A percentile compares a stretch with the other conserved stretches of the same genome.
Evolutionary conservation across 2,329 filamentous ascomycete species (phyloP).

Genomic region (Plectosphaerella sp.): DNA sequence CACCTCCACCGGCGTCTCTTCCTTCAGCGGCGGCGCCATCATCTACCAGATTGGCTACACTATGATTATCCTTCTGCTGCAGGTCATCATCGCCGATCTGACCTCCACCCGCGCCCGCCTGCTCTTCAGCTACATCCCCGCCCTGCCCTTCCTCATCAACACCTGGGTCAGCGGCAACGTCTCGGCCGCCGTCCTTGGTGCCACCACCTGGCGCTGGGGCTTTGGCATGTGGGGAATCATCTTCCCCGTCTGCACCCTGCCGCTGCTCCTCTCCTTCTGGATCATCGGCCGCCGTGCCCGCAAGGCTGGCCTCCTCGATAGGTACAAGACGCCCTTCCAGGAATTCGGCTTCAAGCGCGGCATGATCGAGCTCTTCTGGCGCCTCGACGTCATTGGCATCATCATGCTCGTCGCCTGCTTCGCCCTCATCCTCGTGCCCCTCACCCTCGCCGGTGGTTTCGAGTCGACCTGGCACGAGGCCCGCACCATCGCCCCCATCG

Average conservation of each 20-base stretch:
- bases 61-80: slow-evolving; percentile 49
- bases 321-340: slow-evolving; percentile 27
- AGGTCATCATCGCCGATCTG: slow-evolving; percentile 57
- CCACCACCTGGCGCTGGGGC: slow-evolving; percentile 57
- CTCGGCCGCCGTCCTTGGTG: slow-evolving; percentile 40
- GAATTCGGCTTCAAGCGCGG: slow-evolving; percentile 25
- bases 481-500: slow-evolving; percentile 37
- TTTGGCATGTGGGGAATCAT: slow-evolving; percentile 62
- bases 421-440: slow-evolving; percentile 37
- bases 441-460: slow-evolving; percentile 41
- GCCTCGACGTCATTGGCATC: slow-evolving; percentile 39
- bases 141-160: slow-evolving; percentile 55
- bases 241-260: slow-evolving; percentile 45
- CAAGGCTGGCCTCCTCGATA: slow-evolving; percentile 39
- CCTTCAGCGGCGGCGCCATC: slow-evolving; percentile 49
- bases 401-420: slow-evolving; percentile 41
- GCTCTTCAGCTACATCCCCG: slow-evolving; percentile 59
- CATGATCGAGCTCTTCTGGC: slow-evolving; percentile 38
- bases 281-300: slow-evolving; percentile 48
- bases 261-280: slow-evolving; percentile 48
- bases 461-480: slow-evolving; percentile 29
- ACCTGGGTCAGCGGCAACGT: slow-evolving; percentile 61
- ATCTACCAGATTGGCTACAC: slow-evolving; percentile 58
- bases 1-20: slow-evolving; percentile 38
- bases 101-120: slow-evolving; percentile 56